phyloP scores from a whole-genome alignment of 331 rosid species.

The Prunus yedoensis region DNA sequence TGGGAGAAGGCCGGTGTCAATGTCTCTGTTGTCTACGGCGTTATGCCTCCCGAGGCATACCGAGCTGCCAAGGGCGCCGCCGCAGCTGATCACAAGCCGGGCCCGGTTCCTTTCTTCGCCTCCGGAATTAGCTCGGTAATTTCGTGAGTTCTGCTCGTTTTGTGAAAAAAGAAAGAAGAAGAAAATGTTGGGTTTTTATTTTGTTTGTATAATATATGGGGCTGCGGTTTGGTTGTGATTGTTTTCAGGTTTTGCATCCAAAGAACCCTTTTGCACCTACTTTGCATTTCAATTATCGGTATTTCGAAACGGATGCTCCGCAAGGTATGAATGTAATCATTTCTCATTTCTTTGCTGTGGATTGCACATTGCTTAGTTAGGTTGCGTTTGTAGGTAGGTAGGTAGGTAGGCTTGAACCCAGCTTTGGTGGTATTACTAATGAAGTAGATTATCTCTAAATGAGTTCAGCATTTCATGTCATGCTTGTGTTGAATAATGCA shows the following conservation, averaged over 20 bases:
- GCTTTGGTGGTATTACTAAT: not conserved
- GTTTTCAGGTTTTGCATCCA: constrained; percentile 84
- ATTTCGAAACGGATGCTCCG: constrained; percentile 92
- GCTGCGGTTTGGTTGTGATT: not conserved
- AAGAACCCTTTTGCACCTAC: constrained; percentile 98
- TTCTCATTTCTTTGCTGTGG: not conserved
- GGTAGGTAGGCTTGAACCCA: not conserved
- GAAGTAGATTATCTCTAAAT: not conserved
- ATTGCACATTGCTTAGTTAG: constrained; percentile 3
- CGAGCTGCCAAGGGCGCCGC: constrained; percentile 82
- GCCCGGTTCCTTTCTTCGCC: constrained; percentile 88
- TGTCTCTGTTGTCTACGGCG: constrained; percentile 92
- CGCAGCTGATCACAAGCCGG: constrained; percentile 62
- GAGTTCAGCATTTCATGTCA: not conserved
- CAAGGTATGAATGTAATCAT: constrained; percentile 44
- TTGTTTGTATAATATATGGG: not conserved
- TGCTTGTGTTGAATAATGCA: not conserved
- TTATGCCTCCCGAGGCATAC: constrained; percentile 98
- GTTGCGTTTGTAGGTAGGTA: not conserved
- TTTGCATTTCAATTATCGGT: constrained; percentile 89
- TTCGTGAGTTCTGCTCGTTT: constrained; percentile 8
- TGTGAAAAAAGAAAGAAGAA: not conserved
- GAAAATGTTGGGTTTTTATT: not conserved
- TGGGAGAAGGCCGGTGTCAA: constrained; percentile 99
- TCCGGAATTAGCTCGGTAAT: constrained; percentile 94